phyloP scores from a whole-genome alignment of 305 asterid genomes.

The Fraxinus sp. region DNA sequence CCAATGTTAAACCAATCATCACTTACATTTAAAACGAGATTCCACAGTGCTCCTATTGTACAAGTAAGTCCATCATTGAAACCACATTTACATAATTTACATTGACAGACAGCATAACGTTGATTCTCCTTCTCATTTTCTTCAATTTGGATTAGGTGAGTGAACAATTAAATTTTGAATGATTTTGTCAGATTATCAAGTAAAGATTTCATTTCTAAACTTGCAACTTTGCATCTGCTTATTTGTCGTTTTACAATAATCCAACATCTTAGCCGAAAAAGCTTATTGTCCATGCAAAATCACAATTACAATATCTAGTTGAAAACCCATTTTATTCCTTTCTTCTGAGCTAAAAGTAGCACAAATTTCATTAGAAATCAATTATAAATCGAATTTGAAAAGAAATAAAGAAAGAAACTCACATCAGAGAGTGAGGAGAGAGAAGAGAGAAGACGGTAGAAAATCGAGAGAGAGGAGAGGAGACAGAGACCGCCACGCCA shows the following conservation, averaged over 20 bases:
- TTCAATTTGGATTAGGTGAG: neutral
- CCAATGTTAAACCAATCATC: neutral
- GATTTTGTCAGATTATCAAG: neutral
- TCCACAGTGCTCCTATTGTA: neutral
- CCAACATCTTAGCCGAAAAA: neutral
- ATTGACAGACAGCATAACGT: neutral
- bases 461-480: too few species aligned
- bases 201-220: neutral
- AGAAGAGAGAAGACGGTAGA: too few species aligned
- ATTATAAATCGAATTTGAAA: neutral
- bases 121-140: neutral
- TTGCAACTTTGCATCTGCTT: neutral
- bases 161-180: neutral
- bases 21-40: neutral
- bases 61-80: neutral
- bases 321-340: neutral
- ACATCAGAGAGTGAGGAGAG: constrained; percentile 26
- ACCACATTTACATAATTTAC: neutral
- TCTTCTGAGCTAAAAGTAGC: constrained; percentile 4
- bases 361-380: neutral
- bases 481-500: too few species aligned
- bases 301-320: neutral
- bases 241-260: neutral
- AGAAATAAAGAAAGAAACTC: neutral
- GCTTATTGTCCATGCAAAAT: neutral